Evolutionary conservation across 345 rosid genomes (phyloP), one percentile per base, ranked within the genome.

Genomic region (Linum tenue): DNA sequence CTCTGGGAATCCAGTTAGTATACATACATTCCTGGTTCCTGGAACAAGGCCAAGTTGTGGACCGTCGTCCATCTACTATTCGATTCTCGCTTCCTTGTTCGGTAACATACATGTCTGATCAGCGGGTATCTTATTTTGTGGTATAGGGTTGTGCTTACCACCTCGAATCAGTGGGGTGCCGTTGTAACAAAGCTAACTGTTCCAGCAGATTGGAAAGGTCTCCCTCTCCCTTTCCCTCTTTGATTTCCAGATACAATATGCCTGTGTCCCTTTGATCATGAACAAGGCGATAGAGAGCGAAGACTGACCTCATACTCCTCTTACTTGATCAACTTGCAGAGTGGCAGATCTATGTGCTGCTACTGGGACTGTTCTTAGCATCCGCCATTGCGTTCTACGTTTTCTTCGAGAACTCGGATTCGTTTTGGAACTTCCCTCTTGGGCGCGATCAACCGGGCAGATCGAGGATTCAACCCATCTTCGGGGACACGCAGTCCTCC

Each of bases 171-270:
- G 68, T 88, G 98, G 98, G 97, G 97, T 39, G 86, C 86, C 14
- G 68, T 80, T 75, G 90, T 88, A 68, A 90, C 96, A 6, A 90
- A 84, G 82, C 78, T 90, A 72, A 86, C 60, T 70, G 97, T 88
- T 64, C 96, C 97, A 41, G 90, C 90, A 56, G 97, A 92, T 73
- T 92, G 96, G 97, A 90, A 90, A 86, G 96, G 97, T 88, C 41
- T 59, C 43, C 75, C 60, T 61, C 65, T 53, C 75, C 61, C 72
- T 58, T 73, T 35, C 67, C 11, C 55, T 6, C 63, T 59, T 65
- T 15, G 65, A 22, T 22, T 1, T 1, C 67, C 16, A 57, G 0
- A n/a, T 2, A 48, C 15, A 48, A 22, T 22, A 22, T 22, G 31
- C 31, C 31, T 48, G 53, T 3, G 3, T 48, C 53, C 14, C 14